Percentiles rank a stretch among this genome's conserved stretches.
Conservation (phyloP, 306 rosid genomes). For the Phaseolus lunatus region DNA sequence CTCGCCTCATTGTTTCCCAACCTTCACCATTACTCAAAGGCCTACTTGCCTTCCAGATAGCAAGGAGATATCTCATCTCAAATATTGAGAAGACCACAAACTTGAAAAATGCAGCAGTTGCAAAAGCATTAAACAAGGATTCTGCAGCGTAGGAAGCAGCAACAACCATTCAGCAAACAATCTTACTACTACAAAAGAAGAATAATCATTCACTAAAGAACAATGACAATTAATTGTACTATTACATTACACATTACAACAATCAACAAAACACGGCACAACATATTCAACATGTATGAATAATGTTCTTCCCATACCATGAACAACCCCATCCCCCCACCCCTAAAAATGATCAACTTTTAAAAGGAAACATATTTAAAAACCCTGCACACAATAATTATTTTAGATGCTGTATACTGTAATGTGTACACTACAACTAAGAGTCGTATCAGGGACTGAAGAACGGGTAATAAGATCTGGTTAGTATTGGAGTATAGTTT, state of each 20-base stretch:
- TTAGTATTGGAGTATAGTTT: too few species aligned
- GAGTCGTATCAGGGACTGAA: background rate
- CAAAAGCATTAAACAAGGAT: constrained; percentile 95
- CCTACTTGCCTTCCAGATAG: constrained; percentile 94
- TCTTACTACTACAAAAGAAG: constrained; percentile 23
- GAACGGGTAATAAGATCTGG: constrained; percentile 2
- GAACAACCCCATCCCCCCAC: background rate
- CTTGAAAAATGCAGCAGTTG: constrained; percentile 97
- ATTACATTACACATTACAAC: constrained; percentile 2
- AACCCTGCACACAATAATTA: background rate
- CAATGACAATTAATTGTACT: background rate
- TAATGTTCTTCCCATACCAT: constrained; percentile 3
- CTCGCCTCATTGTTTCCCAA: constrained; percentile 95
- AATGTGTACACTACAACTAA: constrained; percentile 5
- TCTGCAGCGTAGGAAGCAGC: constrained; percentile 63
- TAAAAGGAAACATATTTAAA: constrained; percentile 5
- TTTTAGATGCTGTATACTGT: background rate
- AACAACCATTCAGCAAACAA: constrained; percentile 31
- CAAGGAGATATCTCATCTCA: constrained; percentile 98
- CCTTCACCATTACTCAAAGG: constrained; percentile 89
- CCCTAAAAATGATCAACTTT: background rate
- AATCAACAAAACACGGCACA: constrained; percentile 6
- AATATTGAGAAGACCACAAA: constrained; percentile 93
- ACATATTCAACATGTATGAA: background rate
- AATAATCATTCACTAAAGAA: constrained; percentile 32